Conservation (phyloP, 768 basidiomycete species). For the Mycena kentingensis region DNA sequence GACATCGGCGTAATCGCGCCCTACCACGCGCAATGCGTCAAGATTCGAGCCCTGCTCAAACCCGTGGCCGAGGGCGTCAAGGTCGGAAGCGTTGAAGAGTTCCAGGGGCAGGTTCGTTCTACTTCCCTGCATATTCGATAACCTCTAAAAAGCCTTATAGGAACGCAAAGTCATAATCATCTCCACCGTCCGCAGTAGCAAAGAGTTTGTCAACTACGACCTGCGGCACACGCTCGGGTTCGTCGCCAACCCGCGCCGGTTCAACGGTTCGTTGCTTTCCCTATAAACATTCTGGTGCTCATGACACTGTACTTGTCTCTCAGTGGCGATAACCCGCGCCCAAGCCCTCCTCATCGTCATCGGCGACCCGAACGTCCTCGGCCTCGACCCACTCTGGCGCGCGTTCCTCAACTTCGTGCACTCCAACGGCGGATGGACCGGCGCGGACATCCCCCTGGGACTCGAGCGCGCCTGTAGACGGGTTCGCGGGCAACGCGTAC, state of each 20-base stretch:
- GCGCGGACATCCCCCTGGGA: slow-evolving; percentile 41
- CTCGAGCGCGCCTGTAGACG: slow-evolving; percentile 34
- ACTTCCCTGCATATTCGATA: not conserved
- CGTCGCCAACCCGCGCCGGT: slow-evolving; percentile 54
- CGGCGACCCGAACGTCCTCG: slow-evolving; percentile 58
- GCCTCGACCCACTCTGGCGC: slow-evolving; percentile 61
- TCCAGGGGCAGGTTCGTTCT: slow-evolving; percentile 58
- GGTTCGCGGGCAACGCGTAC: slow-evolving; percentile 34
- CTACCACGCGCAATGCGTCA: slow-evolving; percentile 60
- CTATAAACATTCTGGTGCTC: not conserved
- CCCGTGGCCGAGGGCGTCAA: slow-evolving; percentile 46
- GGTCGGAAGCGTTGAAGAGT: slow-evolving; percentile 67
- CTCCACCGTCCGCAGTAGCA: slow-evolving; percentile 59
- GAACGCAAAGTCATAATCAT: slow-evolving; percentile 60
- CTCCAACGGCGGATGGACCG: slow-evolving; percentile 53
- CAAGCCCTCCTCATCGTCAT: slow-evolving; percentile 63
- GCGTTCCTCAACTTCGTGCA: slow-evolving; percentile 60
- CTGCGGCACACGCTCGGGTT: slow-evolving; percentile 59
- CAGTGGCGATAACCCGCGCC: slow-evolving; percentile 64
- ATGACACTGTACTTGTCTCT: not conserved
- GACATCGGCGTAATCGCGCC: slow-evolving; percentile 66
- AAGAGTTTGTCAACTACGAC: slow-evolving; percentile 53
- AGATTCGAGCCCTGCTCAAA: slow-evolving; percentile 43
- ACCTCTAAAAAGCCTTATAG: slow-evolving; percentile 30
- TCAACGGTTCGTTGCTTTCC: slow-evolving; percentile 49